Percentiles rank a stretch among this genome's conserved stretches.
Conservation (phyloP, 1,139 yeast species). For the Trichomonascaceae sp. region DNA sequence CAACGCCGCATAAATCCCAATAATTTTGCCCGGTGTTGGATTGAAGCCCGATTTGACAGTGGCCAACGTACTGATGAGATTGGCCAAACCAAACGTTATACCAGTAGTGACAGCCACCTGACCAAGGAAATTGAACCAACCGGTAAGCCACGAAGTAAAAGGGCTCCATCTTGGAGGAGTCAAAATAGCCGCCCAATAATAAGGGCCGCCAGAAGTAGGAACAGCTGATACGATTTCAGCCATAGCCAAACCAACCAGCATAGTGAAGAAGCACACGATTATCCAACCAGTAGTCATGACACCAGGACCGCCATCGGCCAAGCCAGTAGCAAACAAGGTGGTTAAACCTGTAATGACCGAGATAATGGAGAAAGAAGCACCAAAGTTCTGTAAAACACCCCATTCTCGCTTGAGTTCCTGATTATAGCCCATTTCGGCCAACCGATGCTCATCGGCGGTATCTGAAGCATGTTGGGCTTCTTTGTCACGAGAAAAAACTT, state of each 20-base stretch:
- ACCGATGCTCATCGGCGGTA: slow-evolving; percentile 9
- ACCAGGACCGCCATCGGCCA: slow-evolving; percentile 54
- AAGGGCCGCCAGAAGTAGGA: slow-evolving; percentile 65
- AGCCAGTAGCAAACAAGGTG: slow-evolving; percentile 33
- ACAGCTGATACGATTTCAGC: slow-evolving; percentile 54
- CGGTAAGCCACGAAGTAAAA: slow-evolving; percentile 51
- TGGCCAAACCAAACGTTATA: slow-evolving; percentile 54
- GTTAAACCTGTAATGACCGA: slow-evolving; percentile 65
- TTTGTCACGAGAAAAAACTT: not conserved
- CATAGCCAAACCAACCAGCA: slow-evolving; percentile 37
- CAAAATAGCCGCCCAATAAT: slow-evolving; percentile 46
- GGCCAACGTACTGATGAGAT: slow-evolving; percentile 47
- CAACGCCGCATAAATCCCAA: slow-evolving; percentile 52
- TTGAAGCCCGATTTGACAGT: slow-evolving; percentile 44
- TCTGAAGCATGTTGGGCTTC: slow-evolving; percentile 5
- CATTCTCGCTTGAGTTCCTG: slow-evolving; percentile 66
- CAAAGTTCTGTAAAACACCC: slow-evolving; percentile 54
- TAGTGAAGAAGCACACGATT: slow-evolving; percentile 42
- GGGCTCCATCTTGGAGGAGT: slow-evolving; percentile 44
- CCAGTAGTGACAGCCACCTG: slow-evolving; percentile 52
- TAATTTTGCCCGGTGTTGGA: slow-evolving; percentile 43
- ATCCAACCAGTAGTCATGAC: slow-evolving; percentile 63
- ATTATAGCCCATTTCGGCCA: slow-evolving; percentile 51
- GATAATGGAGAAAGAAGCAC: slow-evolving; percentile 58
- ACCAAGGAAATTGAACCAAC: slow-evolving; percentile 54